phyloP scores from a whole-genome alignment of 495 filamentous ascomycete genomes.

The Filosporella fistucella region DNA sequence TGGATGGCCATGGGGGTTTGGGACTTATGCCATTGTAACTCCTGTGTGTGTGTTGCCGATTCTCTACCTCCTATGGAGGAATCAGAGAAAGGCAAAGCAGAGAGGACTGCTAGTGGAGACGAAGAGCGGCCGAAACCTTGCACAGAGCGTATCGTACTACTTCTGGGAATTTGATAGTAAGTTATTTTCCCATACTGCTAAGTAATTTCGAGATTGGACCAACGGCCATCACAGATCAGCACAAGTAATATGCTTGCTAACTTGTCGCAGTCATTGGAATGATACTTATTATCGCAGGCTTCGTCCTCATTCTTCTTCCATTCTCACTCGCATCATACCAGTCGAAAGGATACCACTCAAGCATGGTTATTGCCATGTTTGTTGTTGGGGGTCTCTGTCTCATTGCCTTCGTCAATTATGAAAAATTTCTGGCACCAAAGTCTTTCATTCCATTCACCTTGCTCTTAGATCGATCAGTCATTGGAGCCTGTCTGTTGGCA shows the following conservation, averaged over 20 bases:
- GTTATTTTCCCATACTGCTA: slow-evolving; percentile 14
- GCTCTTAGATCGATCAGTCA: slow-evolving; percentile 51
- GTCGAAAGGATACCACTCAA: slow-evolving; percentile 41
- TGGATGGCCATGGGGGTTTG: slow-evolving; percentile 57
- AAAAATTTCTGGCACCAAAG: slow-evolving; percentile 46
- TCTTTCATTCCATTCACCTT: slow-evolving; percentile 56
- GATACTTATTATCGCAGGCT: slow-evolving; percentile 47
- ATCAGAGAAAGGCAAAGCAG: slow-evolving; percentile 45
- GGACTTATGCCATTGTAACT: slow-evolving; percentile 46
- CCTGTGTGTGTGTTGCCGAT: slow-evolving; percentile 44
- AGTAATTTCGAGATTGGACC: not conserved
- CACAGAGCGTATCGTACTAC: slow-evolving; percentile 48
- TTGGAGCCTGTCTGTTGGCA: slow-evolving; percentile 50
- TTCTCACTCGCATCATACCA: slow-evolving; percentile 50
- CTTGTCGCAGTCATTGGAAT: slow-evolving; percentile 38
- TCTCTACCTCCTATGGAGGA: slow-evolving; percentile 29
- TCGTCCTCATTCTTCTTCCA: slow-evolving; percentile 58
- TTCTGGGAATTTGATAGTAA: slow-evolving; percentile 57
- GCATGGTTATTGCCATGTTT: slow-evolving; percentile 52
- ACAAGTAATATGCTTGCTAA: too few species aligned
- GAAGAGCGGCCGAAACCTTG: slow-evolving; percentile 37
- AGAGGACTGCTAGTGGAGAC: slow-evolving; percentile 30
- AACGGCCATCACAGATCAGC: slow-evolving; percentile 8
- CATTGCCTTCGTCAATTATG: slow-evolving; percentile 50
- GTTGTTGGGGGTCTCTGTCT: slow-evolving; percentile 51